Conservation (phyloP, 2,329 filamentous ascomycete genomes). For the Colletotrichum gloeosporioides region DNA sequence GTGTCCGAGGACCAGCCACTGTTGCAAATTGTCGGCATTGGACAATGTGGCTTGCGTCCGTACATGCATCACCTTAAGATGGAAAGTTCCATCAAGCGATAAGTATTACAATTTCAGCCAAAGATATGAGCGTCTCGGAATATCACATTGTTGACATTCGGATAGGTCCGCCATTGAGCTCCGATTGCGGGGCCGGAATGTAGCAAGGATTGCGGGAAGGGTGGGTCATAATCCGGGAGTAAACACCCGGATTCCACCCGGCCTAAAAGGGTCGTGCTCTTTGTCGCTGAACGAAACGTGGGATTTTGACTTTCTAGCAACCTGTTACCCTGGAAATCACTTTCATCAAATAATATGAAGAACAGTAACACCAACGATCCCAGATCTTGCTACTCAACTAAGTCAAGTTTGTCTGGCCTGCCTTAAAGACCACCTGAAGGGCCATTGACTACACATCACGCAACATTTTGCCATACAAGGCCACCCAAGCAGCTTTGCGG, state of each 20-base stretch:
- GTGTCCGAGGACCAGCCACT: neutral
- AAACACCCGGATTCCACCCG: neutral
- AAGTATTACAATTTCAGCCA: neutral
- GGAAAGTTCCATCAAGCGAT: neutral
- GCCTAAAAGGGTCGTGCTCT: neutral
- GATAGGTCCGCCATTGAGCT: neutral
- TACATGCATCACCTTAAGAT: neutral
- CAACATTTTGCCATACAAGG: neutral
- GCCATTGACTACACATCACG: neutral
- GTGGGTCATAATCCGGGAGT: neutral
- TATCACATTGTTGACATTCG: neutral
- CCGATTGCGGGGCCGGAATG: neutral
- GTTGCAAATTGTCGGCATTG: neutral
- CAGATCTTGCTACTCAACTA: neutral
- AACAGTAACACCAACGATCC: neutral
- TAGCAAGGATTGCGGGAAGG: neutral
- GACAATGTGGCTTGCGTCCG: neutral
- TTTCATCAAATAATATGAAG: neutral
- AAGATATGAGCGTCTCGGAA: neutral
- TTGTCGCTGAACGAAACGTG: neutral
- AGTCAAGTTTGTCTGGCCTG: neutral
- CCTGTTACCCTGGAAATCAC: rapidly evolving
- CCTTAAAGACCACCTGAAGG: neutral
- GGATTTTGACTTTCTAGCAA: neutral
- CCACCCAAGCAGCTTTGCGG: neutral